Percentiles rank a stretch among this genome's conserved stretches.
These are phyloP conservation scores for Lipomyces yamadae DNA, from an alignment of 805 yeast genomes.

Conservation along the genomic window DNA sequence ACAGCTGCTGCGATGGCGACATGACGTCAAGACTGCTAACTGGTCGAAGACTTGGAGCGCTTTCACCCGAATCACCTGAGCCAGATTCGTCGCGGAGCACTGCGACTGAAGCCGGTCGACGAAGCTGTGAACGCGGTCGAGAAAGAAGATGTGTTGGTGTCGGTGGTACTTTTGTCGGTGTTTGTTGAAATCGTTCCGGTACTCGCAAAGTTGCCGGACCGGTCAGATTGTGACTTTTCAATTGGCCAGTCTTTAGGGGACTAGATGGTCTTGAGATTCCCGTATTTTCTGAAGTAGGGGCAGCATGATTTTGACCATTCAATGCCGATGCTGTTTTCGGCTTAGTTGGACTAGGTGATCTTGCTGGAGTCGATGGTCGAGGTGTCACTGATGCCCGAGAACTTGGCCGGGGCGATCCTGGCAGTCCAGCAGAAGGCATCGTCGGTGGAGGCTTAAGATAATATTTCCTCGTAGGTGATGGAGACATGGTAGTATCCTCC, in stretches of 20 bases:
- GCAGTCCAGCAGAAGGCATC: not conserved
- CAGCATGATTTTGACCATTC: not conserved
- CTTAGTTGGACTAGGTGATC: not conserved
- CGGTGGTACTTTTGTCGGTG: not conserved
- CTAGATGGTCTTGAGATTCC: not conserved
- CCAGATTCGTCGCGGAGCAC: constrained; percentile 9
- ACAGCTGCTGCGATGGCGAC: constrained; percentile 4
- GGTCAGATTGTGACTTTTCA: not conserved
- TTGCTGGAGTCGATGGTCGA: constrained; percentile 5
- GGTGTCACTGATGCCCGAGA: not conserved
- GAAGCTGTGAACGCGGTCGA: constrained; percentile 34
- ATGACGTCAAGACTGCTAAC: constrained; percentile 7
- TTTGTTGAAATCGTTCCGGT: not conserved
- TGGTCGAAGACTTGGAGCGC: constrained; percentile 2
- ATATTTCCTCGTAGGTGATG: constrained; percentile 15
- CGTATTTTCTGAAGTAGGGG: not conserved
- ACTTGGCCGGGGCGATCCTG: not conserved
- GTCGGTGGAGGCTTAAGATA: constrained; percentile 24
- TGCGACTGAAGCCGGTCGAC: constrained; percentile 22
- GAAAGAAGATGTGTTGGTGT: constrained; percentile 24
- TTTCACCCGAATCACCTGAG: not conserved
- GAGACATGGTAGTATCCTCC: not conserved
- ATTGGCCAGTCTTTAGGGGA: not conserved
- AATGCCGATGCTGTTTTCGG: not conserved
- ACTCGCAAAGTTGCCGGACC: not conserved